Conservation (phyloP, 139 green algal species). For the Ettlia oleoabundans region DNA sequence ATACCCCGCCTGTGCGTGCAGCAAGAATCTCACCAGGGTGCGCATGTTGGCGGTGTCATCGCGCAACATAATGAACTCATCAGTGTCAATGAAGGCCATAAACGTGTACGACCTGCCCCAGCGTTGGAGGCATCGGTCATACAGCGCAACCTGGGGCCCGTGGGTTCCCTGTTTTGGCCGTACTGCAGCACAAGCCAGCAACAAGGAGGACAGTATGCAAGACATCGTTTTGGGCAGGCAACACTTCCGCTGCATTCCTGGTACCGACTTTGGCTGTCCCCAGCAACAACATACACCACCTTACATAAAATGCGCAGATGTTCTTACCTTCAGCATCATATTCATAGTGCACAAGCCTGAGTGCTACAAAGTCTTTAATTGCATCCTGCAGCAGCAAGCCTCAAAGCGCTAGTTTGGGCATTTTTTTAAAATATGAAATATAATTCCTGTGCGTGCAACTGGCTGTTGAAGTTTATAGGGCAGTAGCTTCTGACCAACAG, state of each 20-base stretch:
- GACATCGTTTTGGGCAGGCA: too few relatives aligned
- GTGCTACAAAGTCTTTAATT: conserved; percentile 40
- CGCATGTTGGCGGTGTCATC: conserved; percentile 34
- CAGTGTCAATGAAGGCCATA: conserved; percentile 63
- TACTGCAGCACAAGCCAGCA: conserved; percentile 2
- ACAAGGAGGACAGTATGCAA: too few relatives aligned
- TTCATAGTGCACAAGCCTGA: conserved; percentile 42
- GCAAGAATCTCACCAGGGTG: conserved; percentile 34
- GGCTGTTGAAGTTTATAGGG: too few relatives aligned
- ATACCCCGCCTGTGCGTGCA: background rate
- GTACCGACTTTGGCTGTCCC: too few relatives aligned
- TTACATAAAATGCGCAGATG: too few relatives aligned
- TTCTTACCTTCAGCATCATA: conserved; percentile 34
- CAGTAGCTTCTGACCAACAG: conserved; percentile 5
- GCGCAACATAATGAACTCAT: conserved; percentile 59
- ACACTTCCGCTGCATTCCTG: too few relatives aligned
- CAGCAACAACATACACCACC: too few relatives aligned
- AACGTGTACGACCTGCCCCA: conserved; percentile 38
- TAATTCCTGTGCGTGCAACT: background rate
- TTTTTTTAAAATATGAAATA: background rate
- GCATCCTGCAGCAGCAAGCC: conserved; percentile 21
- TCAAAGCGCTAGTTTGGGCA: too few relatives aligned
- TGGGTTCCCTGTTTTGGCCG: conserved; percentile 41
- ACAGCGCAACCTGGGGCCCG: conserved; percentile 42
- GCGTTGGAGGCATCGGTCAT: conserved; percentile 45